Evolutionary conservation across 331 rosid species (phyloP).

Genomic region (Malus hybrid): DNA sequence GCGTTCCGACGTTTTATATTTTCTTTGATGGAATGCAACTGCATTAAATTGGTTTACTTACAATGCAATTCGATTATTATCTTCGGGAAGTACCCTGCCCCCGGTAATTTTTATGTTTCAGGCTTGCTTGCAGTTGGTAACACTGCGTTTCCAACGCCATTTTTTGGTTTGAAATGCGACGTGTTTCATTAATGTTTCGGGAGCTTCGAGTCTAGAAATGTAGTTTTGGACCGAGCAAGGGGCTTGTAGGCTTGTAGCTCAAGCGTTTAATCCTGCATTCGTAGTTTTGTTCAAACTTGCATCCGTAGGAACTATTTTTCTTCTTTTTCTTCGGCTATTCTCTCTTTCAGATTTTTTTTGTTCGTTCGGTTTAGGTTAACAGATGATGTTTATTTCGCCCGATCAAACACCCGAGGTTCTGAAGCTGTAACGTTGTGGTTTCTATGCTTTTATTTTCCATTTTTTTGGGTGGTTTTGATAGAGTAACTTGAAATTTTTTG

Average conservation of each 20-base stretch:
- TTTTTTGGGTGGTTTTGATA: neutral
- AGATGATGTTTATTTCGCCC: too few species aligned
- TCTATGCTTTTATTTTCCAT: neutral
- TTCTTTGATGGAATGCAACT: constrained; percentile 45
- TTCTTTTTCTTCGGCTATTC: too few species aligned
- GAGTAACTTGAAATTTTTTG: neutral
- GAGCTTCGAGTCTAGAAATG: neutral
- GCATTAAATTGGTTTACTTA: constrained; percentile 34
- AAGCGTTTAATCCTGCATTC: neutral
- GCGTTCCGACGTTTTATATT: constrained; percentile 34
- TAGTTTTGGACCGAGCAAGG: too few species aligned
- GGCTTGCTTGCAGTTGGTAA: neutral
- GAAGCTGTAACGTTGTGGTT: neutral
- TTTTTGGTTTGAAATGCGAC: neutral
- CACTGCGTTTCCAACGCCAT: neutral
- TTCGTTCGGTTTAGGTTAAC: too few species aligned
- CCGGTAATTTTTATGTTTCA: neutral
- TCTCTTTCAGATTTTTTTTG: too few species aligned
- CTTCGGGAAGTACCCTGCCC: neutral
- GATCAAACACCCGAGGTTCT: neutral
- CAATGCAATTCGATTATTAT: constrained; percentile 24
- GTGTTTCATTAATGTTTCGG: neutral
- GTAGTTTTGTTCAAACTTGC: neutral
- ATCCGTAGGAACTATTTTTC: too few species aligned
- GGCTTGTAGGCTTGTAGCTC: neutral